Percentiles rank a stretch among this genome's conserved stretches.
These are phyloP conservation scores for Cardamine chenopodiifolia DNA, from an alignment of 345 rosid genomes.

Conservation along the genomic window DNA sequence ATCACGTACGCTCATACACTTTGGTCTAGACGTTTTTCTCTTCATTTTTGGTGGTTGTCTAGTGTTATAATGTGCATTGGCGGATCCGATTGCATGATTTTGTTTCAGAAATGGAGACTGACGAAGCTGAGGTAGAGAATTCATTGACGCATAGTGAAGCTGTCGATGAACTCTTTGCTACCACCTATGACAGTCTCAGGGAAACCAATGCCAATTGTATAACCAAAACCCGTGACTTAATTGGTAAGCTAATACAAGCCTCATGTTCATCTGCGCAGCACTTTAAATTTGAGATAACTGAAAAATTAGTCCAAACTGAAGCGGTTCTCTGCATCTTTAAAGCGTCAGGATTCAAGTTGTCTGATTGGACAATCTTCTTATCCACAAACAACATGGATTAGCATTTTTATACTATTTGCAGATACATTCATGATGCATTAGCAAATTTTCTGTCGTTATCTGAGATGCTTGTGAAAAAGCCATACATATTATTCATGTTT, in stretches of 20 bases:
- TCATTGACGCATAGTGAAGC: conserved; percentile 63
- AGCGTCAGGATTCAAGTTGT: neutral
- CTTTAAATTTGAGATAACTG: conserved; percentile 6
- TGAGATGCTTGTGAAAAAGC: neutral
- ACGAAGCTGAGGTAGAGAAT: conserved; percentile 51
- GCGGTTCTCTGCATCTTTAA: neutral
- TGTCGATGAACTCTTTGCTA: conserved; percentile 75
- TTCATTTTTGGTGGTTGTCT: conserved; percentile 16
- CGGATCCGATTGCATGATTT: neutral
- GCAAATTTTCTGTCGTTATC: neutral
- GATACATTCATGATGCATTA: conserved; percentile 8
- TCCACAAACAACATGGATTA: neutral
- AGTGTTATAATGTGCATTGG: conserved; percentile 18
- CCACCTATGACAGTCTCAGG: conserved; percentile 71
- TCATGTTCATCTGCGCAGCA: conserved; percentile 6
- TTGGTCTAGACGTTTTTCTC: conserved; percentile 44
- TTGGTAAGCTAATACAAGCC: conserved; percentile 59
- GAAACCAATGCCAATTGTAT: conserved; percentile 63
- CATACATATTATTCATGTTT: neutral
- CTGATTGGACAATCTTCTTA: neutral
- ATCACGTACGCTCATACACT: conserved; percentile 37
- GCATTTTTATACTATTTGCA: neutral
- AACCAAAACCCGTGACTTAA: conserved; percentile 60
- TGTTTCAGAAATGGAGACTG: conserved; percentile 48
- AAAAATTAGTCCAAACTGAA: neutral